Evolutionary conservation across 1,284 basidiomycete species (phyloP), one percentile per base, ranked within the genome.

Genomic region (Thelephora terrestris): DNA sequence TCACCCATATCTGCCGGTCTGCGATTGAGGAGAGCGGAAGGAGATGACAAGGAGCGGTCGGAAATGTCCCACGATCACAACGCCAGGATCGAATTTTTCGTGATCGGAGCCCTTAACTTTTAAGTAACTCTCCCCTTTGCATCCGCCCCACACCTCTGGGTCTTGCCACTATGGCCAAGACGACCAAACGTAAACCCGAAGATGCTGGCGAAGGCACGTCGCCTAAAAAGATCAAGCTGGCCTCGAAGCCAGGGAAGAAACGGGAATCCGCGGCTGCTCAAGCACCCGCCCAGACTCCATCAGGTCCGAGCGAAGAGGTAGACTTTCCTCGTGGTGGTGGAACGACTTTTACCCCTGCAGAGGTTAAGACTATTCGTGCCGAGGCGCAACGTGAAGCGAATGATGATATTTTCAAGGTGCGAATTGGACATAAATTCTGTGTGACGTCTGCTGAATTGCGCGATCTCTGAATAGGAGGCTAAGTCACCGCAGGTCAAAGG

Each of bases 281-380:
- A 14, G 57, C 62, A 29, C 47, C 59, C 5, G 47, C 54, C 0
- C 56, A 63, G 43, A 50, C 57, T 10, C 72, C 75, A 20, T 66
- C 64, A 46, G 63, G 83, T 38, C 65, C 76, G 35, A 57, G 73
- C 38, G 85, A 91, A 42, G 91, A 95, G 61, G 79, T 92, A 51
- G 92, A 97, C 67, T 99, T 98, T 65, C 94, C 94, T 43, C 81
- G 96, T 59, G 96, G 95, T 40, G 86, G 86, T 32, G 86, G 87
- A 47, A 84, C 83, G 2, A 73, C 73, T 35, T 78, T 96, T 56
- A 96, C 94, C 25, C 85, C 91, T 24, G 70, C 92, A n/a, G 94
- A 99, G 66, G 84, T 92, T 53, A 91, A 94, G 62, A 73, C 85
- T 52, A 79, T 91, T 24, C 79, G 85, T 48, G 81, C 85, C 18